Evolutionary conservation across 2,329 filamentous ascomycete species (phyloP).

Genomic region (Trichoderma simmonsii): DNA sequence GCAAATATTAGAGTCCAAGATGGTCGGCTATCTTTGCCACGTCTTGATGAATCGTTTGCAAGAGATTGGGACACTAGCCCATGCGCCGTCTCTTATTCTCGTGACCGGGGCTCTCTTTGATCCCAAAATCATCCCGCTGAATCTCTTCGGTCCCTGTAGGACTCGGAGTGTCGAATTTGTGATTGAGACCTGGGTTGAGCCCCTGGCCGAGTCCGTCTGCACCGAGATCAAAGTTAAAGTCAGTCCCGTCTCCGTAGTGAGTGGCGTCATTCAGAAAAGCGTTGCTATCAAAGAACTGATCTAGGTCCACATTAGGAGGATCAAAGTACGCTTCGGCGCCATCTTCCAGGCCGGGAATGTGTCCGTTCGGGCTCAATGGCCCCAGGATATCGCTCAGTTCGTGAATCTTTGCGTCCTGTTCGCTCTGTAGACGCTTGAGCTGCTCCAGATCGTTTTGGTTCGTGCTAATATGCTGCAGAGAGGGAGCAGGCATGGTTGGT

Average conservation of each 20-base stretch:
- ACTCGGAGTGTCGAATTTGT: constrained; percentile 39
- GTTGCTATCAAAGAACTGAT: constrained; percentile 50
- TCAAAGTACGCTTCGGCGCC: constrained; percentile 36
- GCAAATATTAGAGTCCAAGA: not conserved
- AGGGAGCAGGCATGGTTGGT: constrained; percentile 43
- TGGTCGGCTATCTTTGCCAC: not conserved
- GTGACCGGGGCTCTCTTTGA: constrained; percentile 27
- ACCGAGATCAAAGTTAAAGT: constrained; percentile 53
- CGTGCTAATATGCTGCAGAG: constrained; percentile 61
- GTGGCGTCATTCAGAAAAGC: constrained; percentile 35
- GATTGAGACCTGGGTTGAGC: not conserved
- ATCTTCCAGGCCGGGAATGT: constrained; percentile 66
- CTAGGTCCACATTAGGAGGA: constrained; percentile 43
- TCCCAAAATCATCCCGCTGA: constrained; percentile 39
- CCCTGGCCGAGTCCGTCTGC: constrained; percentile 25
- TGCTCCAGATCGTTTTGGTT: constrained; percentile 75
- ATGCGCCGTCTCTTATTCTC: constrained; percentile 40
- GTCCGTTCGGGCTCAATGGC: constrained; percentile 75
- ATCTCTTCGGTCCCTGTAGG: constrained; percentile 52
- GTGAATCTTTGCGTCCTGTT: constrained; percentile 74
- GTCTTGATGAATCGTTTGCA: not conserved
- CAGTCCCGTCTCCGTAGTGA: constrained; percentile 43
- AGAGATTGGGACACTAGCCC: constrained; percentile 22
- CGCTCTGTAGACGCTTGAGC: constrained; percentile 72
- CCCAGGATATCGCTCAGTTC: constrained; percentile 71